Evolutionary conservation across 345 rosid genomes (phyloP).

Genomic region (Lumnitzera racemosa): DNA sequence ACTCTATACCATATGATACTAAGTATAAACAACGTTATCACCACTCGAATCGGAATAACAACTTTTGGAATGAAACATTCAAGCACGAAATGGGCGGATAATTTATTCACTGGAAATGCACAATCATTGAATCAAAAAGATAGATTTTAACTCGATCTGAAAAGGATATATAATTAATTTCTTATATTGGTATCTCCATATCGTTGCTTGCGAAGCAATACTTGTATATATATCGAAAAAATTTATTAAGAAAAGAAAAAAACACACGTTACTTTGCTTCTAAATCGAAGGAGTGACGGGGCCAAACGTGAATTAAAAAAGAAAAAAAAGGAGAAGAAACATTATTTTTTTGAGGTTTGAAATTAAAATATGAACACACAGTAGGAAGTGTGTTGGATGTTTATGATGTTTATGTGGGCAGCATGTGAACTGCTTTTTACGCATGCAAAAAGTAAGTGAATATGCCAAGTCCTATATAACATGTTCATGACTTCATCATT

Average conservation of each 20-base stretch:
- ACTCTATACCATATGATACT: too few species aligned
- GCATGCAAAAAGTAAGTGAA: slow-evolving; percentile 38
- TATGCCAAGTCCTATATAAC: not conserved
- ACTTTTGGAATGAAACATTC: too few species aligned
- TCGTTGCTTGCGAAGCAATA: slow-evolving; percentile 20
- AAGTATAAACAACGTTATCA: too few species aligned
- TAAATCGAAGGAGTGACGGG: too few species aligned
- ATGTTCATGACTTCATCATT: too few species aligned
- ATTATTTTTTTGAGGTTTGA: too few species aligned
- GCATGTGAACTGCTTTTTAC: slow-evolving; percentile 50
- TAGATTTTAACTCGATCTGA: slow-evolving; percentile 38
- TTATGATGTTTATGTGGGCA: slow-evolving; percentile 16
- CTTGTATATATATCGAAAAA: not conserved
- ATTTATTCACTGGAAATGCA: not conserved
- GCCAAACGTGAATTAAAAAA: not conserved
- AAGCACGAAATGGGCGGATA: too few species aligned
- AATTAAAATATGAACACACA: too few species aligned
- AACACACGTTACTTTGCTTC: too few species aligned
- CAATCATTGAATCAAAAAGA: slow-evolving; percentile 67
- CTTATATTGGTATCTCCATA: slow-evolving; percentile 1
- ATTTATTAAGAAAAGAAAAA: too few species aligned
- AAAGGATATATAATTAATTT: slow-evolving; percentile 7
- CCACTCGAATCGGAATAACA: too few species aligned
- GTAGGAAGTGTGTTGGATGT: too few species aligned
- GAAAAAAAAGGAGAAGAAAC: not conserved